Base-by-base conservation (phyloP, 1,284 basidiomycete species). In the Rugosomyces carneus region DNA sequence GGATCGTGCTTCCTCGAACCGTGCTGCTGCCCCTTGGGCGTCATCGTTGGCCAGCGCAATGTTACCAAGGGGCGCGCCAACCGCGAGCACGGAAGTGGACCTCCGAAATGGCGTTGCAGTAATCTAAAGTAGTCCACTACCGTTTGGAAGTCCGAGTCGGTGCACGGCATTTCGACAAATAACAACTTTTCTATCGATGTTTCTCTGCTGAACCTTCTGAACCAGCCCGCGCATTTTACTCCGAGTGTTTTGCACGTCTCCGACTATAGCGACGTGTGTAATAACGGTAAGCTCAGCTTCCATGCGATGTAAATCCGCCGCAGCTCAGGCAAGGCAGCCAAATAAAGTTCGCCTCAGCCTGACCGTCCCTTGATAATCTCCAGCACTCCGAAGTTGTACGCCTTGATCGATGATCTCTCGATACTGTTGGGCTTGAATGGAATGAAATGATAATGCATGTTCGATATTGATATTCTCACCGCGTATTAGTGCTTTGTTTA, bases 31-130 rank as follows among this genome's bases (percentile, higher is more conserved):
- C 20, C 10, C 16, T 20, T 1, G 7, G 2, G 31, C n/a, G 35
- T 51, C 49, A 8, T 44, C 31, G 11, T 35, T n/a, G 1, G 39
- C 8, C 7, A 45, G 5, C 3, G 45, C 45, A 6, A 51, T 44
- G 26, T 51, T 45, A 9, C 49, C 49, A 10, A 51, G n/a, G 40
- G 1, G 37, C 49, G 9, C 49, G 40, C 24, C 35, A 11, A 5
- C 45, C 37, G 15, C 24, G 40, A 4, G 46, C 43, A 2, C 20
- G 27, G 13, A 38, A 42, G n/a, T 13, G 2, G 1, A 42, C 13
- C 19, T 50, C 38, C n/a, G 27, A 37, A 6, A 44, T 10, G 5
- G 36, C 32, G 13, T 42, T 15, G 40, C 42, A 51, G 16, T 20
- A 24, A 4, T 48, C 46, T 18, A 32, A 48, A 51, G 13, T 39